Evolutionary conservation across 192 early-diverging fungal species (phyloP).

Genomic region (Coemansia sp.): DNA sequence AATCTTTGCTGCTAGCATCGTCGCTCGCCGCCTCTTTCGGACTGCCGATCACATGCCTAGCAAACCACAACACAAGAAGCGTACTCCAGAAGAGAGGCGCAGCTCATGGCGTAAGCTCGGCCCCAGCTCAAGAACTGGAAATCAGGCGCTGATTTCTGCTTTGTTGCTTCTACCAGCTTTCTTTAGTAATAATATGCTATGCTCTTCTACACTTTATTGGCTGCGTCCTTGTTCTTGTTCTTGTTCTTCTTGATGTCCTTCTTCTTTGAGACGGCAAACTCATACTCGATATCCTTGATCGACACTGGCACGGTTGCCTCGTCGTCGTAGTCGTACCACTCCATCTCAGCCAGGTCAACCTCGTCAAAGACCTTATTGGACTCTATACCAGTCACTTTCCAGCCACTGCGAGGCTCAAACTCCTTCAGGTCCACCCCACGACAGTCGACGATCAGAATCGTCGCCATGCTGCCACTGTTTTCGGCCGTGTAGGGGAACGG

Average conservation of each 20-base stretch:
- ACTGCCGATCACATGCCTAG: constrained; percentile 1
- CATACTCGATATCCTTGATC: constrained; percentile 30
- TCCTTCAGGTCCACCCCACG: constrained; percentile 81
- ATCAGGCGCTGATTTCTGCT: neutral
- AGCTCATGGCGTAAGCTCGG: too few relatives aligned
- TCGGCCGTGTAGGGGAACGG: constrained; percentile 45
- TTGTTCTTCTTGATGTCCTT: constrained; percentile 1
- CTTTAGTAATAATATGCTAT: neutral
- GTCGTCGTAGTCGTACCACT: constrained; percentile 93
- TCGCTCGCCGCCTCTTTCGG: neutral
- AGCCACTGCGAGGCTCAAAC: constrained; percentile 66
- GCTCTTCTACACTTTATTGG: neutral
- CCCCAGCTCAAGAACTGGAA: neutral
- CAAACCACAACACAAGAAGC: neutral
- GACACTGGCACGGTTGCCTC: constrained; percentile 41
- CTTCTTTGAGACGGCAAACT: constrained; percentile 23
- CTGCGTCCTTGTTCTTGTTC: neutral
- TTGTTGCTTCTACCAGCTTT: neutral
- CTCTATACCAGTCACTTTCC: constrained; percentile 69
- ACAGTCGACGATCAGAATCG: constrained; percentile 72
- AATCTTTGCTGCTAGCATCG: neutral
- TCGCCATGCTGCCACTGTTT: constrained; percentile 60
- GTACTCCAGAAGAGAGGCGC: neutral
- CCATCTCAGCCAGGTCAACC: constrained; percentile 74
- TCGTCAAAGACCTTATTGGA: constrained; percentile 68